A percentile compares a stretch with the other conserved stretches of the same genome.
Conservation (phyloP, 306 rosid species). For the Biancaea sappan region DNA sequence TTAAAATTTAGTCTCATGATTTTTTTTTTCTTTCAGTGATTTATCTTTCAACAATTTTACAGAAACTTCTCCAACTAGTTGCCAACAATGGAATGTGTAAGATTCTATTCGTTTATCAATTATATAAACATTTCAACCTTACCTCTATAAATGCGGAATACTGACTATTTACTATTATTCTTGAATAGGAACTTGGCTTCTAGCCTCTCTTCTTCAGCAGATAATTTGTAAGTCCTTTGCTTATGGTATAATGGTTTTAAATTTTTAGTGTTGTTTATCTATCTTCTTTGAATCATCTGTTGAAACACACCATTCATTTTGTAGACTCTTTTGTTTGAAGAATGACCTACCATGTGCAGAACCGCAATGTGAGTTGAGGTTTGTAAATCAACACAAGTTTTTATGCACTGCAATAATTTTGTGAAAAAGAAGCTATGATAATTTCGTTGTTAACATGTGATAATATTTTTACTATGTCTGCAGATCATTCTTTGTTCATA, state of each 20-base stretch:
- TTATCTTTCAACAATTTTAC: constrained; percentile 84
- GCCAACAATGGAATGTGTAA: constrained; percentile 54
- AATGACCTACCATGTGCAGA: constrained; percentile 62
- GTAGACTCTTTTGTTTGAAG: constrained; percentile 63
- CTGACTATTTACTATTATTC: constrained; percentile 9
- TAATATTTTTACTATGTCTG: constrained; percentile 15
- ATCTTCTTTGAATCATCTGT: constrained; percentile 7
- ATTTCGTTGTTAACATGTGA: background rate
- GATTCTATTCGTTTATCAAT: constrained; percentile 32
- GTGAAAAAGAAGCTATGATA: background rate
- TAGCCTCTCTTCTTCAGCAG: constrained; percentile 49
- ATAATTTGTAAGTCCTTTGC: constrained; percentile 50
- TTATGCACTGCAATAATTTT: too few relatives aligned
- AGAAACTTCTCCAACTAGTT: constrained; percentile 17
- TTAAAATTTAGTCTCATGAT: constrained; percentile 18
- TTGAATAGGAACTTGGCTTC: constrained; percentile 69
- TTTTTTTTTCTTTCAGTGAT: constrained; percentile 67
- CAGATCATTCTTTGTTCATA: constrained; percentile 66
- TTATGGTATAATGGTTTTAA: background rate
- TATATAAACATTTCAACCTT: background rate
- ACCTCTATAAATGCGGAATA: background rate
- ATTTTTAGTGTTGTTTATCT: background rate
- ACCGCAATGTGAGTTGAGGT: constrained; percentile 57
- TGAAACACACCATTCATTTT: constrained; percentile 31
- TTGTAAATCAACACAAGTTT: too few relatives aligned